phyloP scores from a whole-genome alignment of 2,329 filamentous ascomycete genomes.

The Aspergillus cejpii region DNA sequence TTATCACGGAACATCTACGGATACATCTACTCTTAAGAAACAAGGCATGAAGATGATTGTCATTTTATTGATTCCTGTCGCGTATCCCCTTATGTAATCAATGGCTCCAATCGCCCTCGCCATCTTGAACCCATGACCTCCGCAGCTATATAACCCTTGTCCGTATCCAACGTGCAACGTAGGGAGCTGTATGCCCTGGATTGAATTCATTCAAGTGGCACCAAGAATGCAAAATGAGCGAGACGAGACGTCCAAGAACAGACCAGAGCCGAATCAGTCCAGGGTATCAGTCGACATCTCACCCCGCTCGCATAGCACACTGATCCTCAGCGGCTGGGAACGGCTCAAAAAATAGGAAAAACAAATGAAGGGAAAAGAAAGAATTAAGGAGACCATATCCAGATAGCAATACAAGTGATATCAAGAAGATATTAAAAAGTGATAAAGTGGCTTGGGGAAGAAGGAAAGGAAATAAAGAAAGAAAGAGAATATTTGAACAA shows the following conservation, averaged over 20 bases:
- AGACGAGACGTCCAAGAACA: slow-evolving; percentile 17
- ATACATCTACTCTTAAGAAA: not conserved
- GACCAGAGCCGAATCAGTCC: slow-evolving; percentile 21
- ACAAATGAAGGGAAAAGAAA: slow-evolving; percentile 15
- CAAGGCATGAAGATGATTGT: slow-evolving; percentile 8
- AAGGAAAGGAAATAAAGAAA: slow-evolving; percentile 18
- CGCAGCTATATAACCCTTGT: slow-evolving; percentile 13
- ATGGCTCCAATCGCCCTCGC: slow-evolving; percentile 9
- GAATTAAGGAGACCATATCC: slow-evolving; percentile 29
- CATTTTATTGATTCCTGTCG: slow-evolving; percentile 11
- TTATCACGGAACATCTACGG: not conserved
- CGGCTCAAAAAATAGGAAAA: slow-evolving; percentile 19
- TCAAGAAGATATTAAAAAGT: slow-evolving; percentile 27
- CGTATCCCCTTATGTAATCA: slow-evolving; percentile 9
- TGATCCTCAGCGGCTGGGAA: slow-evolving; percentile 16
- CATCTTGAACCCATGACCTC: slow-evolving; percentile 13
- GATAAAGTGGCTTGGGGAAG: slow-evolving; percentile 19
- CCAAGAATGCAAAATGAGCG: slow-evolving; percentile 22
- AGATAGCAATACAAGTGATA: slow-evolving; percentile 38
- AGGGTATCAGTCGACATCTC: slow-evolving; percentile 19
- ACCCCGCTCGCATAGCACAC: slow-evolving; percentile 16
- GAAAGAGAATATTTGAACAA: slow-evolving; percentile 24
- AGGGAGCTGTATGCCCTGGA: slow-evolving; percentile 13
- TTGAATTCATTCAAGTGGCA: slow-evolving; percentile 21
- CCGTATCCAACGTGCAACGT: slow-evolving; percentile 11